Percentiles rank a stretch among this genome's conserved stretches.
Evolutionary conservation across 768 basidiomycete species (phyloP).

Genomic region (Coprinellus aureogranulatus): DNA sequence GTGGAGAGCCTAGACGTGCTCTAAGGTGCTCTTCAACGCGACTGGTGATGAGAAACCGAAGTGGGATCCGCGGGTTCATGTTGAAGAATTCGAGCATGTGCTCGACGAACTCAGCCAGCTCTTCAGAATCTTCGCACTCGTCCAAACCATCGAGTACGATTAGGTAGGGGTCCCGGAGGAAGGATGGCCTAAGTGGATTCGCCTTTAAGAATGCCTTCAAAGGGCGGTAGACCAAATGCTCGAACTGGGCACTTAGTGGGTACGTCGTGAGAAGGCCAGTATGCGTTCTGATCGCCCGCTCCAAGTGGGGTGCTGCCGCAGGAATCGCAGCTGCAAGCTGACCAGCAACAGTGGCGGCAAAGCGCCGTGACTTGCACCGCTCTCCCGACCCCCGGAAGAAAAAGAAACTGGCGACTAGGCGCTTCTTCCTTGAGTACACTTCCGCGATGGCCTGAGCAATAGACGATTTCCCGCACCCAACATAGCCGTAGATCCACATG

Average conservation of each 20-base stretch:
- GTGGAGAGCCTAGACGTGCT: neutral
- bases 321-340: conserved; percentile 4
- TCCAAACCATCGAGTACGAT: neutral
- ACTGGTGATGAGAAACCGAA: neutral
- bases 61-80: neutral
- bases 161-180: neutral
- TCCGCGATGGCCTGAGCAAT: neutral
- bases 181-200: no score
- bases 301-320: neutral
- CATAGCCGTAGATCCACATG: conserved; percentile 2
- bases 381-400: conserved; percentile 4
- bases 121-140: neutral
- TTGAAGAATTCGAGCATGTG: neutral
- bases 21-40: neutral
- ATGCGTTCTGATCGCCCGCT: neutral
- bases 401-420: conserved; percentile 5
- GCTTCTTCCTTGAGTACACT: neutral
- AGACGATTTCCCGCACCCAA: conserved; percentile 3
- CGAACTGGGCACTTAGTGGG: neutral
- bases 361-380: neutral
- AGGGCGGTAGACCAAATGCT: neutral
- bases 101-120: neutral
- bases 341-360: neutral
- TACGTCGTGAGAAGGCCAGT: neutral
- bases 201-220: neutral